phyloP scores from a whole-genome alignment of 176 grass and related monocot genomes.

The Saccharum spontaneum region DNA sequence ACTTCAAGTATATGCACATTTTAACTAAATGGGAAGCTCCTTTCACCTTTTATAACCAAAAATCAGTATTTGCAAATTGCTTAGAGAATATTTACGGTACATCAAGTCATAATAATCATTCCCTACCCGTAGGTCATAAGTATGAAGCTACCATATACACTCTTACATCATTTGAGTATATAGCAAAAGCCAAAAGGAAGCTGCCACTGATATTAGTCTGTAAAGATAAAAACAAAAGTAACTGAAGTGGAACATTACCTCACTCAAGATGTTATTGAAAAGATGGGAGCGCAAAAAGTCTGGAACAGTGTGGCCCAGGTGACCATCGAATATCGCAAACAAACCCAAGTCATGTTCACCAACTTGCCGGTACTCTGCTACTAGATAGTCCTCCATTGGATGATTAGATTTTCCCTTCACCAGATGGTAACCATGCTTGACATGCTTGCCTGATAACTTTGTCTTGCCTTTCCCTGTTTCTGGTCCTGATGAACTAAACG shows the following conservation, averaged over 20 bases:
- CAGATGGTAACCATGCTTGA: slow-evolving; percentile 86
- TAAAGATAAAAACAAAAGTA: slow-evolving; percentile 1
- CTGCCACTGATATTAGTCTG: background rate
- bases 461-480: slow-evolving; percentile 91
- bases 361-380: slow-evolving; percentile 83
- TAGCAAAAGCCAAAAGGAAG: slow-evolving; percentile 13
- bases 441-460: slow-evolving; percentile 67
- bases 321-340: slow-evolving; percentile 94
- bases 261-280: slow-evolving; percentile 86
- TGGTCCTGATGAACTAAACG: slow-evolving; percentile 66
- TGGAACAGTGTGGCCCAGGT: slow-evolving; percentile 79
- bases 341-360: slow-evolving; percentile 63
- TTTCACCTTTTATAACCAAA: background rate
- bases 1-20: slow-evolving; percentile 12
- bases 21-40: background rate
- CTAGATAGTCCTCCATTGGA: slow-evolving; percentile 91
- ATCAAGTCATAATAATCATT: background rate
- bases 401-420: slow-evolving; percentile 92
- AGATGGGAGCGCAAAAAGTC: slow-evolving; percentile 73
- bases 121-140: background rate
- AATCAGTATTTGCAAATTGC: background rate
- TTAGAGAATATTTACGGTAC: background rate
- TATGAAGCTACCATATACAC: slow-evolving; percentile 11
- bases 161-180: slow-evolving; percentile 12
- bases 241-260: slow-evolving; percentile 57